Evolutionary conservation across 225 moss, liverwort and hornwort genomes (phyloP).

Genomic region (Antitrichia curtipendula): DNA sequence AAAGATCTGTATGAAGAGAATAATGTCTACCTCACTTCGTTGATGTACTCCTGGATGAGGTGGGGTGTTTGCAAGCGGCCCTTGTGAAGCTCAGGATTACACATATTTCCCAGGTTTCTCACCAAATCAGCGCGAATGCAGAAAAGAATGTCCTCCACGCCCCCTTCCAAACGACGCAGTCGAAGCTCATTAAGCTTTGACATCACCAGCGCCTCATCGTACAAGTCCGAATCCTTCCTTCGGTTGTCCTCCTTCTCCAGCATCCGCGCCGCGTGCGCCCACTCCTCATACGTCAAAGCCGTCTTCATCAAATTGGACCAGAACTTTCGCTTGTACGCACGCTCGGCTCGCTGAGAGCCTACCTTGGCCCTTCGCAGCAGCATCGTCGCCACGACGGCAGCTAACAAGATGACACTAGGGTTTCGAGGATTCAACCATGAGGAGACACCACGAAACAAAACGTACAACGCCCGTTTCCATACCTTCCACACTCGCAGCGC

Average conservation of each 20-base stretch:
- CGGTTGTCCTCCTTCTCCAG: slow-evolving; percentile 52
- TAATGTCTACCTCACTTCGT: slow-evolving; percentile 58
- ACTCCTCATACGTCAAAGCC: slow-evolving; percentile 89
- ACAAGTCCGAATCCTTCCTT: slow-evolving; percentile 65
- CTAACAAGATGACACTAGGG: slow-evolving; percentile 62
- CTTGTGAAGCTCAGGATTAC: slow-evolving; percentile 94
- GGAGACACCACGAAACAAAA: slow-evolving; percentile 16
- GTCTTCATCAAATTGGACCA: slow-evolving; percentile 90
- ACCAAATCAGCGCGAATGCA: slow-evolving; percentile 93
- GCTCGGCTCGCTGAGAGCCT: slow-evolving; percentile 51
- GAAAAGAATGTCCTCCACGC: slow-evolving; percentile 88
- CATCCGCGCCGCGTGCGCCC: slow-evolving; percentile 87
- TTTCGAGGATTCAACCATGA: slow-evolving; percentile 69
- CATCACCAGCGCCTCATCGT: slow-evolving; percentile 76
- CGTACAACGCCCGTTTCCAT: slow-evolving; percentile 19
- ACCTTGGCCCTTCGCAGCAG: slow-evolving; percentile 45
- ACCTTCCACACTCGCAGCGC: slow-evolving; percentile 17
- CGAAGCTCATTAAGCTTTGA: slow-evolving; percentile 74
- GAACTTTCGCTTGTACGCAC: slow-evolving; percentile 61
- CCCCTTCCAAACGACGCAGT: slow-evolving; percentile 75
- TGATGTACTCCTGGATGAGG: slow-evolving; percentile 87
- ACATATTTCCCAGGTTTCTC: slow-evolving; percentile 93
- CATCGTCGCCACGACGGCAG: slow-evolving; percentile 48
- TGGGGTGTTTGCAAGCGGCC: slow-evolving; percentile 78
- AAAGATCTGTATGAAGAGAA: background rate